Base-by-base conservation (phyloP, 2,329 filamentous ascomycete species). In the Emergomyces orientalis region DNA sequence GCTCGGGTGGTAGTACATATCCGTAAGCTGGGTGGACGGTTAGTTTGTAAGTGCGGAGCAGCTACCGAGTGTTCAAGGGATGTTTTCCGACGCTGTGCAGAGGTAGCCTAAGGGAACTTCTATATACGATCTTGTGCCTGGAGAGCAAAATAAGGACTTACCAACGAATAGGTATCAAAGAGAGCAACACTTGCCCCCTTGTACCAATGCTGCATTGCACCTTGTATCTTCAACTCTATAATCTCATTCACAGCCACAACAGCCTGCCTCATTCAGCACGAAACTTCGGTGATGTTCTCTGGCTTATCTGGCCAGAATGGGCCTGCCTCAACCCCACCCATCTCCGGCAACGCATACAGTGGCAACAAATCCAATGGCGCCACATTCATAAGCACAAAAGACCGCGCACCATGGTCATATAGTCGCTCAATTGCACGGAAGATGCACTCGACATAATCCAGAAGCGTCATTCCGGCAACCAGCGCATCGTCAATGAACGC, bases 341-440 rank as follows among this genome's bases (percentile, higher is more conserved):
- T 74, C 27, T 74, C 77, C 0, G 77, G 77, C 1, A 77, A 76
- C 0, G 83, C 83, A 71, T 92, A 93, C 63, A 87, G 75, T 0
- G 89, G 89, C 1, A 83, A 76, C n/a, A 86, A 74, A 58, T 91
- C 79, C 55, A 92, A 77, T 0, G 89, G 88, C 0, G 82, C 84
- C 17, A 82, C 74, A 70, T 91, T 91, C 75, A 90, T 79, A 19
- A 93, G 77, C 1, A 91, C 86, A 66, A 92, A 91, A 64, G 85
- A 85, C 14, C 88, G 80, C 0, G 80, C 89, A 4, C 89, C 89
- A 49, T 82, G 80, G 39, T 78, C 74, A 74, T 92, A 89, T 0
- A 93, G 76, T 5, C 71, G 71, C 66, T 87, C 83, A 58, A 91
- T 81, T 1, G 82, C 79, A 7, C 78, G 71, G 77, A 86, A 91